phyloP scores from a whole-genome alignment of 495 filamentous ascomycete genomes.

The Penicillium mononematosum region DNA sequence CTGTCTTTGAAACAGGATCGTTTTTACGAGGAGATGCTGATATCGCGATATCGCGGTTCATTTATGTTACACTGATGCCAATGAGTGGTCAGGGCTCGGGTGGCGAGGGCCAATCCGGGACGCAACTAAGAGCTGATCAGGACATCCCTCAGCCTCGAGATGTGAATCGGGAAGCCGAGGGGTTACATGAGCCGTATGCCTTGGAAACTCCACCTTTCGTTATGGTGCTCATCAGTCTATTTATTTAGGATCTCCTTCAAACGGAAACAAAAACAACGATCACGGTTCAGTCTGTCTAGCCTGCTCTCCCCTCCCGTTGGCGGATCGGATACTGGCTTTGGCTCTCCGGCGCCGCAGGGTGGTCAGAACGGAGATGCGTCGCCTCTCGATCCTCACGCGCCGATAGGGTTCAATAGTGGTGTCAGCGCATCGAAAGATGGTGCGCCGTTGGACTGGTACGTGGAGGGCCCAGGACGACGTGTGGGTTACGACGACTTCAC shows the following conservation, averaged over 20 bases:
- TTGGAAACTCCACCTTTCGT: neutral
- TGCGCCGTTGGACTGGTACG: constrained; percentile 76
- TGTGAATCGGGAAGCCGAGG: constrained; percentile 37
- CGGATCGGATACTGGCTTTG: constrained; percentile 27
- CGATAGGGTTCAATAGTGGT: constrained; percentile 39
- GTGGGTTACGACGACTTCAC: constrained; percentile 96
- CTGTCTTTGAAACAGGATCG: constrained; percentile 16
- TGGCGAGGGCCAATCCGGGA: constrained; percentile 16
- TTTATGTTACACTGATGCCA: constrained; percentile 31
- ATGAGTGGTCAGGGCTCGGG: constrained; percentile 25
- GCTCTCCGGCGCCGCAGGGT: constrained; percentile 23
- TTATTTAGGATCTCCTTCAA: constrained; percentile 72
- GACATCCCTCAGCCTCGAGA: constrained; percentile 15
- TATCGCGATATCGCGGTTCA: constrained; percentile 10
- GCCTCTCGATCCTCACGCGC: constrained; percentile 22
- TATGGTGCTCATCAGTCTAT: constrained; percentile 14
- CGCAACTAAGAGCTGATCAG: constrained; percentile 13
- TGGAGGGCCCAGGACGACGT: constrained; percentile 84
- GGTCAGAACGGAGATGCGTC: constrained; percentile 32
- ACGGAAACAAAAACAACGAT: constrained; percentile 68
- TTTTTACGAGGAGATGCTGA: constrained; percentile 21
- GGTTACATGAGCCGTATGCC: constrained; percentile 48
- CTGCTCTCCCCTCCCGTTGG: constrained; percentile 49
- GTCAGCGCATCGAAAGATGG: constrained; percentile 60
- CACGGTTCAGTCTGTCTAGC: constrained; percentile 54